These are phyloP conservation scores for Linnemannia elongata DNA, from an alignment of 192 early-diverging fungal genomes.

Conservation along the genomic window DNA sequence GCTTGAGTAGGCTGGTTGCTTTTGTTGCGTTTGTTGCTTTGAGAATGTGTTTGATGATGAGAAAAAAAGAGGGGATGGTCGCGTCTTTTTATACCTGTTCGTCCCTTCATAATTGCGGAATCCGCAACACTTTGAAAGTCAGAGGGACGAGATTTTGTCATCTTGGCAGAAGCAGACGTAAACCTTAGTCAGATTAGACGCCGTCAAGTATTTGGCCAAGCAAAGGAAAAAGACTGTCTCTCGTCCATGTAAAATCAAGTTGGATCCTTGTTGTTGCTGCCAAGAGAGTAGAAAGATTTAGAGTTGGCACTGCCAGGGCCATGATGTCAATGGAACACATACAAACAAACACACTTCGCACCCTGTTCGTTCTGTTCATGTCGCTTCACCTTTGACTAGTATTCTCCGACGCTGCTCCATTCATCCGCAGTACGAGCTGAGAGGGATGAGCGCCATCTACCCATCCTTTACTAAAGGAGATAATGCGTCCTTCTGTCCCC, in stretches of 20 bases:
- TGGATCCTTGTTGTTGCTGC: neutral
- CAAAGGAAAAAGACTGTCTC: neutral
- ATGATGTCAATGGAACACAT: neutral
- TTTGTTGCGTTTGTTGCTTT: neutral
- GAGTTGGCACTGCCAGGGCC: neutral
- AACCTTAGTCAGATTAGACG: neutral
- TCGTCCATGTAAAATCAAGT: too few species aligned
- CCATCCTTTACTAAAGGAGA: neutral
- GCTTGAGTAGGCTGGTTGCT: neutral
- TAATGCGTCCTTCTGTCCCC: too few species aligned
- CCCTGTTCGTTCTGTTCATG: neutral
- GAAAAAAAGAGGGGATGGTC: neutral
- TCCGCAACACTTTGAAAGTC: neutral
- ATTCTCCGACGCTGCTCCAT: neutral
- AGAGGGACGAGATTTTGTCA: neutral
- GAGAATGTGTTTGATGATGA: neutral
- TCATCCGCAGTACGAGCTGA: neutral
- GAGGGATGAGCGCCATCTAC: too few species aligned
- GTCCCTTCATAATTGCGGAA: neutral
- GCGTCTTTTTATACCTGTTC: neutral
- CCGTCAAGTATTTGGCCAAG: neutral
- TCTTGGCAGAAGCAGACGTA: neutral
- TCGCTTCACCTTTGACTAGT: neutral
- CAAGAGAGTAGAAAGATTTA: neutral
- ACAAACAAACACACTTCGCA: too few species aligned